These are phyloP conservation scores for Phellopilus nigrolimitatus DNA, from an alignment of 1,284 basidiomycete genomes.

Conservation along the genomic window DNA sequence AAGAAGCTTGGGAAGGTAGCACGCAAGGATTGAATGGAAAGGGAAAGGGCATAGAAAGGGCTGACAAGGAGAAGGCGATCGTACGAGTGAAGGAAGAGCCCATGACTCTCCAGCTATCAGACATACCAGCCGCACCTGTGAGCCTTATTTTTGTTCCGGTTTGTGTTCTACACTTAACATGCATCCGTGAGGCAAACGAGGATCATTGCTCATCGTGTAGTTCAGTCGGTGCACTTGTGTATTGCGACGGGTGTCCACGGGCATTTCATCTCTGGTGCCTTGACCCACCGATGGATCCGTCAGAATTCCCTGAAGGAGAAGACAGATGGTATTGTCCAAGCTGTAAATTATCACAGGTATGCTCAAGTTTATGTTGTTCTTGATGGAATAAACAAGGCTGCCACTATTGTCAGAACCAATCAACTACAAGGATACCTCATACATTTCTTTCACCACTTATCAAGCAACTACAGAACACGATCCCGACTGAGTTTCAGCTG, in stretches of 20 bases:
- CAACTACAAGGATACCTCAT: conserved; percentile 55
- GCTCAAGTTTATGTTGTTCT: conserved; percentile 27
- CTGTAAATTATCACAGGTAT: conserved; percentile 65
- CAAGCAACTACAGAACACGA: conserved; percentile 54
- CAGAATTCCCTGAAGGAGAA: conserved; percentile 82
- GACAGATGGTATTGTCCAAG: conserved; percentile 88
- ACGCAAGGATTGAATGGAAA: conserved; percentile 49
- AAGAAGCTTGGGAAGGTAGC: conserved; percentile 28
- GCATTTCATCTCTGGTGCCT: conserved; percentile 97
- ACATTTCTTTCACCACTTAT: conserved; percentile 68
- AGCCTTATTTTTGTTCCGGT: conserved; percentile 17
- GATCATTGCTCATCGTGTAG: conserved; percentile 93
- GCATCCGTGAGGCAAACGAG: conserved; percentile 67
- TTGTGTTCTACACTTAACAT: conserved; percentile 20
- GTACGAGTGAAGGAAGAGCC: conserved; percentile 70
- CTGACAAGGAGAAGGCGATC: conserved; percentile 20
- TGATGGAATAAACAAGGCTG: conserved; percentile 19
- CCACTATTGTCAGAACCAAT: conserved; percentile 46
- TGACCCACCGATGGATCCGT: conserved; percentile 87
- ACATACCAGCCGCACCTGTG: conserved; percentile 28
- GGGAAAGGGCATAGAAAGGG: conserved; percentile 48
- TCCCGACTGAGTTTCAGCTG: conserved; percentile 83
- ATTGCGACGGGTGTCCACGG: conserved; percentile 95
- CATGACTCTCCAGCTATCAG: conserved; percentile 25
- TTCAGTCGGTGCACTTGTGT: conserved; percentile 76